phyloP scores from a whole-genome alignment of 164 flowering plant species.

The Brasenia schreberi region DNA sequence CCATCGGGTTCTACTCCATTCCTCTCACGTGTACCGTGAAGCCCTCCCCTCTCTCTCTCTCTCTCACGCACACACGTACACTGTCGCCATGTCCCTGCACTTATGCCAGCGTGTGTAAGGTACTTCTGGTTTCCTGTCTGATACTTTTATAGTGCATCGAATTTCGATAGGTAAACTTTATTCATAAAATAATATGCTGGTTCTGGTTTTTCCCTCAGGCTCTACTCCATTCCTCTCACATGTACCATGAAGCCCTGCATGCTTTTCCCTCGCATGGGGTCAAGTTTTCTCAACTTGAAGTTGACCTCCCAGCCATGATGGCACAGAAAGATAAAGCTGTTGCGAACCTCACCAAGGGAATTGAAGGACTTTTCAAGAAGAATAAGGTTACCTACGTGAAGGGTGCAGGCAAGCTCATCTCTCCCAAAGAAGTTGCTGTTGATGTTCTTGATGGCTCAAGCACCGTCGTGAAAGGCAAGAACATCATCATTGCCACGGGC shows the following conservation, averaged over 20 bases:
- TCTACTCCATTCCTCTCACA: slow-evolving; percentile 89
- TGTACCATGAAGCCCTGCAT: slow-evolving; percentile 89
- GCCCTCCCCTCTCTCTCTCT: too few species aligned
- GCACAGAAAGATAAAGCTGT: slow-evolving; percentile 89
- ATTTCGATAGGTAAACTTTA: too few species aligned
- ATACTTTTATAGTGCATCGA: too few species aligned
- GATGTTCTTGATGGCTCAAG: slow-evolving; percentile 63
- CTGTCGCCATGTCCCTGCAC: too few species aligned
- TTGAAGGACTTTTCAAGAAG: slow-evolving; percentile 91
- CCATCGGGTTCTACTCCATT: slow-evolving; percentile 51
- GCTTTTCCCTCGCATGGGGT: slow-evolving; percentile 76
- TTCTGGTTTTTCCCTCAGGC: slow-evolving; percentile 31
- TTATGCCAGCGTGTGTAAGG: too few species aligned
- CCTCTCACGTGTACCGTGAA: too few species aligned
- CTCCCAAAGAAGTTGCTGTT: slow-evolving; percentile 79
- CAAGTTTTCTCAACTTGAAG: slow-evolving; percentile 60
- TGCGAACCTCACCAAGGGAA: slow-evolving; percentile 53
- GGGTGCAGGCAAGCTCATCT: slow-evolving; percentile 74
- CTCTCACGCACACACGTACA: too few species aligned
- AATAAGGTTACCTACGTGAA: slow-evolving; percentile 87
- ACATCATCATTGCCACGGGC: slow-evolving; percentile 86
- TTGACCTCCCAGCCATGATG: slow-evolving; percentile 89
- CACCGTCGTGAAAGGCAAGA: slow-evolving; percentile 66
- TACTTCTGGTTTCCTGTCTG: too few species aligned
- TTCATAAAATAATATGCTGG: neutral